phyloP scores from a whole-genome alignment of 2,329 filamentous ascomycete species.

The Diaporthe ampelina region DNA sequence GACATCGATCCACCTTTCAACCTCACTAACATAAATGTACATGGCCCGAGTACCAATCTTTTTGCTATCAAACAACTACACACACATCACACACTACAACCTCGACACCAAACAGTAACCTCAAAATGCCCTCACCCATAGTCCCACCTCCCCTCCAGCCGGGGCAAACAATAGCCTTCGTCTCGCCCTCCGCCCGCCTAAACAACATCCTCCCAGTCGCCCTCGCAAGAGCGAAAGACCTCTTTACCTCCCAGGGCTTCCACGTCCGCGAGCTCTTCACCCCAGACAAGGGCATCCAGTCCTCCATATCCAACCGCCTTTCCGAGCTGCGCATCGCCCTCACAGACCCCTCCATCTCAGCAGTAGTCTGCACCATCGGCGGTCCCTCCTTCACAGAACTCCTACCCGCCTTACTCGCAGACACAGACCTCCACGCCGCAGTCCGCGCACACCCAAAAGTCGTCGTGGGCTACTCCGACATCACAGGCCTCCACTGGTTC shows the following conservation, averaged over 20 bases:
- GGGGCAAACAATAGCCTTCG: conserved; percentile 55
- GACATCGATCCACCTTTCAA: not conserved
- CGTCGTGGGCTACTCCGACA: conserved; percentile 58
- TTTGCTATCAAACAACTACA: not conserved
- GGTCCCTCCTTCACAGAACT: conserved; percentile 57
- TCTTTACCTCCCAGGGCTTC: conserved; percentile 53
- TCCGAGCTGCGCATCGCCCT: conserved; percentile 56
- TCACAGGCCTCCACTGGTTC: conserved; percentile 59
- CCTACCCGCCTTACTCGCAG: conserved; percentile 53
- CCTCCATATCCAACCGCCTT: conserved; percentile 53
- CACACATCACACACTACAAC: not conserved
- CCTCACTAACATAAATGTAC: not conserved
- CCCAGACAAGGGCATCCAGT: conserved; percentile 49
- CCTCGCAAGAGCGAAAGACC: conserved; percentile 48
- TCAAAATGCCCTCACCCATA: not conserved
- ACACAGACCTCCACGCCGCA: conserved; percentile 50
- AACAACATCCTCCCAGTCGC: conserved; percentile 49
- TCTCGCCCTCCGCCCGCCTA: conserved; percentile 57
- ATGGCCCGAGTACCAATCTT: not conserved
- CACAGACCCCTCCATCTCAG: conserved; percentile 52
- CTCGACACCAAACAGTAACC: too few relatives aligned
- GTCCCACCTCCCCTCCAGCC: conserved; percentile 46
- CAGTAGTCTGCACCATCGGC: conserved; percentile 57
- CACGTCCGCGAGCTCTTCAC: conserved; percentile 52
- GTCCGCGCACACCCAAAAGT: conserved; percentile 57